Conservation (phyloP, 108 stramenopile species). For the Discostella pseudostelligera region DNA sequence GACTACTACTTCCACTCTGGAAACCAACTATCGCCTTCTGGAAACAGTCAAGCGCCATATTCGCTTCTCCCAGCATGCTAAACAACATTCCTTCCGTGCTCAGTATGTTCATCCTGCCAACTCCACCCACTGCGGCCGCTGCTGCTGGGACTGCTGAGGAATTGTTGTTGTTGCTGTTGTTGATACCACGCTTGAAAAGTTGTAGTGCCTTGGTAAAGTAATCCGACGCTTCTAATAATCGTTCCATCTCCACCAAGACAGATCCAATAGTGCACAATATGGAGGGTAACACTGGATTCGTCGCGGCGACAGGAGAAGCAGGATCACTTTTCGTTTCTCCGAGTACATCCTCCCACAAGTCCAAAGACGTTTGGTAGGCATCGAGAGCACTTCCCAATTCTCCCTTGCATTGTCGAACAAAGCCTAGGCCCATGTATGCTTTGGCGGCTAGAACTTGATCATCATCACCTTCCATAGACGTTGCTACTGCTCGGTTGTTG, state of each 20-base stretch:
- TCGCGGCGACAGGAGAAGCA: too few relatives aligned
- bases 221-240: conserved; percentile 43
- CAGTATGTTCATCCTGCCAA: conserved; percentile 15
- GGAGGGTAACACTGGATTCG: conserved; percentile 14
- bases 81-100: conserved; percentile 49
- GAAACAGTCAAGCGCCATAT: conserved; percentile 29
- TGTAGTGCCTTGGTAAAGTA: conserved; percentile 38
- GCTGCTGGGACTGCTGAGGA: too few relatives aligned
- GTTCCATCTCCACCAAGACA: conserved; percentile 68
- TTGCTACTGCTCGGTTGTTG: too few relatives aligned
- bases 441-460: conserved; percentile 38
- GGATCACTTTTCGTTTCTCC: conserved; percentile 17
- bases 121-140: conserved; percentile 2
- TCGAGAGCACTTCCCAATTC: conserved; percentile 35
- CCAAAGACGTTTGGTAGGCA: conserved; percentile 35
- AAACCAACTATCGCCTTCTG: conserved; percentile 16
- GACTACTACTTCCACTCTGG: conserved; percentile 13
- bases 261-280: conserved; percentile 57
- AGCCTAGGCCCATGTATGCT: conserved; percentile 47
- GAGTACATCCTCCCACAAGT: conserved; percentile 31
- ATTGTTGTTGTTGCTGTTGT: conserved; percentile 2
- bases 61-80: conserved; percentile 21
- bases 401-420: conserved; percentile 36
- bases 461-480: conserved; percentile 3
- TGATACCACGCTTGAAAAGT: conserved; percentile 15